Evolutionary conservation across 2,329 filamentous ascomycete species (phyloP).

Genomic region (Fusarium brachygibbosum): DNA sequence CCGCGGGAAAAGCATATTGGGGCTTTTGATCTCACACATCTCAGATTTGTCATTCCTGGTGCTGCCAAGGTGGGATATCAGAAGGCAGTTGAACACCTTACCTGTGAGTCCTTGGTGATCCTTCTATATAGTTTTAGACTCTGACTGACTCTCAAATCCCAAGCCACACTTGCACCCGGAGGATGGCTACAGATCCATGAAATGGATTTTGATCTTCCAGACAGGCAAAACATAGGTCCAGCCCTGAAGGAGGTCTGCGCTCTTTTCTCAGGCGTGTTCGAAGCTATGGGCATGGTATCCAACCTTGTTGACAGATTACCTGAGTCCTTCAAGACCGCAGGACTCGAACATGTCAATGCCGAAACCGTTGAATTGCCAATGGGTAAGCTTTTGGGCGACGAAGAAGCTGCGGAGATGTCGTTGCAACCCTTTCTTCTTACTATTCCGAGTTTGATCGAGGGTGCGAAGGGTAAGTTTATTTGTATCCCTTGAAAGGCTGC

Average conservation of each 20-base stretch:
- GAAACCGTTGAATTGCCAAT: constrained; percentile 15
- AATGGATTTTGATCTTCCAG: constrained; percentile 11
- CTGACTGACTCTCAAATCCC: fast-evolving
- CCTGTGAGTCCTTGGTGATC: neutral
- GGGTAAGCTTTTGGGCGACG: constrained; percentile 13
- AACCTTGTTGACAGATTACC: neutral
- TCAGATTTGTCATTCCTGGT: constrained; percentile 20
- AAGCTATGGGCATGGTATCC: constrained; percentile 16
- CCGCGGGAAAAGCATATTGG: neutral
- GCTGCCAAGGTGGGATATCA: constrained; percentile 9
- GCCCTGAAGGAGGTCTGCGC: constrained; percentile 15
- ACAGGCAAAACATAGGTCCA: neutral
- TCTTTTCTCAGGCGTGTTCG: constrained; percentile 12
- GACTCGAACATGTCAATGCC: neutral
- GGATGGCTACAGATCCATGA: constrained; percentile 31
- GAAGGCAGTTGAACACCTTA: constrained; percentile 3
- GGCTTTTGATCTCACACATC: constrained; percentile 17
- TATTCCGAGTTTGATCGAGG: constrained; percentile 10
- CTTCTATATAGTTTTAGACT: fast-evolving
- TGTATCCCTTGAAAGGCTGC: no score
- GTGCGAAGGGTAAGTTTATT: constrained; percentile 6
- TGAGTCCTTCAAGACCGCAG: neutral
- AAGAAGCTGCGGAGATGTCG: neutral
- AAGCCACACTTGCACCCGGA: constrained; percentile 18
- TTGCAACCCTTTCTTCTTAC: constrained; percentile 20